Base-by-base conservation (phyloP, 23 red algal species). In the Gracilaria domingensis region DNA sequence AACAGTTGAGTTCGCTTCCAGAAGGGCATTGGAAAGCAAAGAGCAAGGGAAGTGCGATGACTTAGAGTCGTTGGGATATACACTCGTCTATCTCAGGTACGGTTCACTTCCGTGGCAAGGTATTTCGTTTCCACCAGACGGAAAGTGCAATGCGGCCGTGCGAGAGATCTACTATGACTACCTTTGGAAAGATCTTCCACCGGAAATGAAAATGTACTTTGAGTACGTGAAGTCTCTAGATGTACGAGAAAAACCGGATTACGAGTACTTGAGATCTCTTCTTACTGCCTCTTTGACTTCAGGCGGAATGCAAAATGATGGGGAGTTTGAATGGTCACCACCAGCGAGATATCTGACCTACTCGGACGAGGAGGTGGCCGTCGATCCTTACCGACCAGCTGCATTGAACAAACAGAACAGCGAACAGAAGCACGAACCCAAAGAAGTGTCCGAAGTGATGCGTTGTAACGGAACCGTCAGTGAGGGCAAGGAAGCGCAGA, bases 101-200 rank as follows among this genome's bases (percentile, higher is more conserved):
- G 84, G 84, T 21, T 57, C 61, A 26, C 51, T 87, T 29, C 84
- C 84, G 21, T 87, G 84, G 84, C 51, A 66, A 32, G 37, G 60
- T 12, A 77, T 77, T 50, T 25, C 72, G 17, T 77, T 77, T 30
- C 72, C 72, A 25, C 72, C 42, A 12, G 72, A 77, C 25, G 72
- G 72, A 25, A 48, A 50, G 16, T 21, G 50, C 14, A 77, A 34
- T 42, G 72, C 72, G 1, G 72, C 72, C 0, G 81, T 33, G 17
- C 59, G 58, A 37, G 65, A 4, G 4, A 50, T 65, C 25, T 66
- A 85, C 47, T 50, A 70, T 0, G 58, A 69, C 18, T 85, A 85
- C 29, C 25, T 65, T 30, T 65, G 59, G 81, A 85, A 85, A 70
- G 81, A 85, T 5, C 32, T 66, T 33, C 58, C 56, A 24, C 81